phyloP scores from a whole-genome alignment of 768 basidiomycete genomes.

The Kwoniella pini region DNA sequence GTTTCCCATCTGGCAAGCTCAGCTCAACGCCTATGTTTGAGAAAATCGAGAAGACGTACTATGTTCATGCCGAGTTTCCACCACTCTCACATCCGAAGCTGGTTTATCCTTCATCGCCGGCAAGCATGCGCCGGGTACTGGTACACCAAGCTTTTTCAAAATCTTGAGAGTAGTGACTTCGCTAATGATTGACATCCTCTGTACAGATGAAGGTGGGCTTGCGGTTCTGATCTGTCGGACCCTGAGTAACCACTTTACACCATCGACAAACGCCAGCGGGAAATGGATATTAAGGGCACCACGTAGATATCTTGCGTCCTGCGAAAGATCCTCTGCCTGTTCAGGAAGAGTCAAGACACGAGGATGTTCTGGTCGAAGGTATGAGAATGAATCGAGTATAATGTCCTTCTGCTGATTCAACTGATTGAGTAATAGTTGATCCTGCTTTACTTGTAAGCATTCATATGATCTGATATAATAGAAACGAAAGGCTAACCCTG shows the following conservation, averaged over 20 bases:
- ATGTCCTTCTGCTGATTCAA: too few relatives aligned
- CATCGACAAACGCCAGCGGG: conserved; percentile 17
- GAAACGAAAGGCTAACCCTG: too few relatives aligned
- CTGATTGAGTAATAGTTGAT: too few relatives aligned
- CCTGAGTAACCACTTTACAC: conserved; percentile 22
- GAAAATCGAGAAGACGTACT: too few relatives aligned
- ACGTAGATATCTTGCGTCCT: background rate
- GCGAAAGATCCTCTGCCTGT: background rate
- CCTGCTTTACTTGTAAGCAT: too few relatives aligned
- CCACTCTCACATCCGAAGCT: too few relatives aligned
- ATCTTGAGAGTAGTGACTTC: conserved; percentile 16
- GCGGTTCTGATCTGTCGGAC: background rate
- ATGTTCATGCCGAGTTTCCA: too few relatives aligned
- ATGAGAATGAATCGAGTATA: too few relatives aligned
- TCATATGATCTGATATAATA: too few relatives aligned
- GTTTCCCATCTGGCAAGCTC: too few relatives aligned
- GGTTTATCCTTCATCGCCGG: background rate
- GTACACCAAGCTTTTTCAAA: background rate
- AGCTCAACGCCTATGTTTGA: too few relatives aligned
- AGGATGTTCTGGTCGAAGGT: conserved; percentile 11
- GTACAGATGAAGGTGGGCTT: background rate
- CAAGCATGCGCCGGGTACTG: conserved; percentile 7
- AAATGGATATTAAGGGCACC: conserved; percentile 18
- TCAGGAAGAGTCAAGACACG: background rate
- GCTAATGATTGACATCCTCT: background rate